Base-by-base conservation (phyloP, 768 basidiomycete genomes). In the Sporobolomyces roseus region DNA sequence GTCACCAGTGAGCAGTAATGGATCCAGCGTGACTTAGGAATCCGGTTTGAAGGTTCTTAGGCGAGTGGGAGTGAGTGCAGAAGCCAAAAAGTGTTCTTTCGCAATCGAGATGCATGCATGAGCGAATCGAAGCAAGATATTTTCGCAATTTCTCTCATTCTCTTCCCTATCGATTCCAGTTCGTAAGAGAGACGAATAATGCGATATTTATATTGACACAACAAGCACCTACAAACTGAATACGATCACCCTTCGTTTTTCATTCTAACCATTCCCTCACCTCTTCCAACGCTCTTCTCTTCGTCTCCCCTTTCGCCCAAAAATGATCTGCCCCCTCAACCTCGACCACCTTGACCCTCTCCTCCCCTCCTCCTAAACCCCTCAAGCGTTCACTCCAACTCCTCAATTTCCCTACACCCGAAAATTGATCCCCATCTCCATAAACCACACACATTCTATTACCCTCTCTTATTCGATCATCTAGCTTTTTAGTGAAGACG, bases 301-400 rank as follows among this genome's bases (percentile, higher is more conserved):
- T 74, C 25, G 14, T 14, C 41, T 23, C 35, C 49, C 35, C 3
- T 23, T 36, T 33, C 5, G 45, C 50, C 75, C 75, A 76, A 25
- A 76, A 72, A 46, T 76, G 75, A 45, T 76, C 75, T 21, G 70
- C 75, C 0, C 70, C 74, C 17, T 68, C 62, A 2, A 76, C 59
- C 48, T 61, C 64, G 13, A 66, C 32, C 29, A 35, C 63, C 5
- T 27, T 41, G 35, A 30, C n/a, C 29, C 41, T 2, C 8, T 19
- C 21, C 9, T 19, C 1, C 46, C 48, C 2, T 32, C 8, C 32
- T 25, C 43, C 29, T 25, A n/a, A 21, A 41, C n/a, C 33, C 25
- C 43, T 23, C 21, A 27, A 38, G 25, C 32, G 35, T 35, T 30
- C 19, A 9, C 45, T 65, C 74, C 73, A 74, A 8, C 5, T 4